Base-by-base conservation (phyloP, 2,329 filamentous ascomycete species). In the Torrubiella hemipterigena region DNA sequence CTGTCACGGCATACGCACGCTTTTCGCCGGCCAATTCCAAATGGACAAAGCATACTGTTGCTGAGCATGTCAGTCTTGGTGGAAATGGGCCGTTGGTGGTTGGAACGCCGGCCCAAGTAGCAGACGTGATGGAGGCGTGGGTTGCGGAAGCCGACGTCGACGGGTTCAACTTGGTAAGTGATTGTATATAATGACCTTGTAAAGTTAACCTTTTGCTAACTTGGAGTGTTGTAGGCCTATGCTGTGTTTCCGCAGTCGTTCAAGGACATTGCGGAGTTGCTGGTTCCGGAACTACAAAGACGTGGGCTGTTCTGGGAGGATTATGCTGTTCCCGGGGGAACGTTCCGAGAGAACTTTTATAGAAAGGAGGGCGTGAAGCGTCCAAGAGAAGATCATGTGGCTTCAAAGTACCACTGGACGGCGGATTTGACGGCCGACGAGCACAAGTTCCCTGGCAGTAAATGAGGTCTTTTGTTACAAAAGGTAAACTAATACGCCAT, bases 1-100 rank as follows among this genome's bases (percentile, higher is more conserved):
- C 65, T 0, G 65, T 74, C 2, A 65, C 73, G 38, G 67, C 57
- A 2, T 69, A 69, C 43, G 63, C 69, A 8, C 61, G 67, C 27
- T 67, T 69, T 27, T 67, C 69, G 0, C 73, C 74, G 0, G 67
- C 62, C 3, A 69, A 71, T 3, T 59, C 66, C 0, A 81, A 78
- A 44, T 84, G 80, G 80, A 84, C 78, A 1, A 82, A 82, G 49
- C 61, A 70, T 29, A 80, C 74, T 0, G 66, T 84, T 5, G 78
- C 75, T 0, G 65, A 81, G 43, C 73, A 80, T 40, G 69, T 82
- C 30, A 72, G 69, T 25, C 63, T 83, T 10, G 79, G 79, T 5
- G 79, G 79, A 2, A 65, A 81, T 13, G 76, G 77, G 0, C 70
- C 76, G 0, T 65, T 74, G 0, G 51, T 75, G 3, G 72, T 83